phyloP scores from a whole-genome alignment of 1,284 basidiomycete genomes.

The Ganoderma sinense region DNA sequence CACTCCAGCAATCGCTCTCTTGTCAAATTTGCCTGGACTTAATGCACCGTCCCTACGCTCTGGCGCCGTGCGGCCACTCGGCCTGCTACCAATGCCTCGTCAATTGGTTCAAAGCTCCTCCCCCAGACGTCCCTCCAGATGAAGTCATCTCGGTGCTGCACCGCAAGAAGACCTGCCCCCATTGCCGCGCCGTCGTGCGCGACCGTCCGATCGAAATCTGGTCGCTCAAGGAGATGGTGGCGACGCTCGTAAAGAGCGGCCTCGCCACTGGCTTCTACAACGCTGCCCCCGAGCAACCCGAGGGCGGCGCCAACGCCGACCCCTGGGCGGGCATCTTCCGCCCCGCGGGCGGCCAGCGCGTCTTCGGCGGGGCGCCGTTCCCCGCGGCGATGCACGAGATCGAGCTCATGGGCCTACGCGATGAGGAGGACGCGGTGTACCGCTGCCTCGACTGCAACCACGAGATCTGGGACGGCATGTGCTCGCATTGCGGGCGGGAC shows the following conservation, averaged over 20 bases:
- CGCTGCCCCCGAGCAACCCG: conserved; percentile 34
- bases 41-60: conserved; percentile 71
- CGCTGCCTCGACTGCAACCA: conserved; percentile 79
- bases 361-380: conserved; percentile 26
- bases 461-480: conserved; percentile 74
- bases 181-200: conserved; percentile 68
- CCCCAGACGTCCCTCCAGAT: conserved; percentile 28
- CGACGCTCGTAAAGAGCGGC: conserved; percentile 56
- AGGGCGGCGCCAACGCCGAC: conserved; percentile 38
- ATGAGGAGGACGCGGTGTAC: conserved; percentile 74
- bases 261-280: conserved; percentile 43
- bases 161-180: conserved; percentile 75
- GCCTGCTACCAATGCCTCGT: conserved; percentile 75
- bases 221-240: conserved; percentile 72
- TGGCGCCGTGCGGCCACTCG: conserved; percentile 78
- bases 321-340: conserved; percentile 72
- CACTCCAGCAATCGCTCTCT: conserved; percentile 66
- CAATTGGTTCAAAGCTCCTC: conserved; percentile 71
- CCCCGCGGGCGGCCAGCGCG: conserved; percentile 13
- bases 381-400: conserved; percentile 43
- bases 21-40: conserved; percentile 81
- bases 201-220: conserved; percentile 77
- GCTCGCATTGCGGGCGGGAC: conserved; percentile 61
- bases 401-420: conserved; percentile 63
- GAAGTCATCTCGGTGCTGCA: conserved; percentile 35